phyloP scores from a whole-genome alignment of 2,329 filamentous ascomycete genomes.

The Neurospora crassa region DNA sequence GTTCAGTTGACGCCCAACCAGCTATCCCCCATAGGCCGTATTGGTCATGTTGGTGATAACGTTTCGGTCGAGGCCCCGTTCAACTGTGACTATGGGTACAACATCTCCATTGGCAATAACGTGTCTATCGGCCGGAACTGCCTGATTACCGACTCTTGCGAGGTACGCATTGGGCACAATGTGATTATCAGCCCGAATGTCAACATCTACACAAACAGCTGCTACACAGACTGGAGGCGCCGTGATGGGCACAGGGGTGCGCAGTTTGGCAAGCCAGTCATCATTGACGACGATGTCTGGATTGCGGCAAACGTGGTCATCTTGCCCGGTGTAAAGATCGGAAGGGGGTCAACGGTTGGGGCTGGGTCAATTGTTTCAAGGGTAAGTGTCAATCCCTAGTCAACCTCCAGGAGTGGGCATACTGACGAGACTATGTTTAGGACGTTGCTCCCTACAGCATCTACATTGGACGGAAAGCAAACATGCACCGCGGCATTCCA shows the following conservation, averaged over 20 bases:
- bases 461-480: conserved; percentile 19
- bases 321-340: conserved; percentile 70
- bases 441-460: conserved; percentile 19
- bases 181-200: conserved; percentile 76
- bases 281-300: conserved; percentile 79
- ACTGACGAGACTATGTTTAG: conserved; percentile 6
- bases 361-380: conserved; percentile 81
- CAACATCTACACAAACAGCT: conserved; percentile 68
- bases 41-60: conserved; percentile 60
- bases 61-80: conserved; percentile 82
- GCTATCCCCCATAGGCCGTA: conserved; percentile 40
- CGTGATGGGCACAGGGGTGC: conserved; percentile 65
- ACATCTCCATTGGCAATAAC: conserved; percentile 78
- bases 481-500: conserved; percentile 16
- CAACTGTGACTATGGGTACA: conserved; percentile 85
- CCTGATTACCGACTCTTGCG: conserved; percentile 76
- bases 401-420: neutral
- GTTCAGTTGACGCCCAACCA: conserved; percentile 47
- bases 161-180: conserved; percentile 71
- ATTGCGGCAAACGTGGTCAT: conserved; percentile 70
- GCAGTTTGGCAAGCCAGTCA: conserved; percentile 60
- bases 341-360: conserved; percentile 68
- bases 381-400: conserved; percentile 26
- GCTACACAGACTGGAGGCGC: conserved; percentile 62
- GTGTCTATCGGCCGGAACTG: conserved; percentile 78